Base-by-base conservation (phyloP, 2,329 filamentous ascomycete species). In the Fusarium sp. region DNA sequence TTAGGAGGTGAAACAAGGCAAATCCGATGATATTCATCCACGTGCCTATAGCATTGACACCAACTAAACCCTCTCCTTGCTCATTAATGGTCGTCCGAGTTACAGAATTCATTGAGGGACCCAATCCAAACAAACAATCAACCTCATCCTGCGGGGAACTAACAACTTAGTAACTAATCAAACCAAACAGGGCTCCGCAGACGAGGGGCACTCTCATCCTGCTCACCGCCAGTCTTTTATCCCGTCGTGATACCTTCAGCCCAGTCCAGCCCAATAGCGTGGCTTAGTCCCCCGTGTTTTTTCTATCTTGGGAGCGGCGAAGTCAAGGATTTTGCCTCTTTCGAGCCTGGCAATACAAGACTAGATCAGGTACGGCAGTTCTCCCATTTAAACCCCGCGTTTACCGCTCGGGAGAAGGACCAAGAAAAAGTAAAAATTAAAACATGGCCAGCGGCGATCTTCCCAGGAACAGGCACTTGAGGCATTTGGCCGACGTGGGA, bases 311-410 rank as follows among this genome's bases (percentile, higher is more conserved):
- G 63, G 66, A 69, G 51, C 64, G 63, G 67, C 63, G 58, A 67
- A 70, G 67, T 50, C 42, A 23, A 35, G 42, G 41, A 36, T 31
- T 53, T 31, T 39, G 27, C 21, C 36, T 50, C 39, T 18, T 36
- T 33, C 18, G 21, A 20, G 47, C 41, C 18, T 45, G 37, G 36
- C 20, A 40, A 27, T 17, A 39, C 43, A 31, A 33, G 43, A 20
- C 58, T 61, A 61, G 56, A 61, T 61, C 56, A 54, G 40, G 56
- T 54, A 41, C 56, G 47, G 56, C 50, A 61, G 56, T 61, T 52
- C 63, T 53, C 54, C 51, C 56, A 48, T 58, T 54, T 50, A 25
- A 45, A 60, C 71, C 71, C 72, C 72, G 72, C 72, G 71, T 74
- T 74, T 74, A 67, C 71, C 72, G 72, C 56, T 60, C 42, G 43